A percentile compares a stretch with the other conserved stretches of the same genome.
Conservation (phyloP, 352 stramenopile species). For the Globisporangium mamillatum region DNA sequence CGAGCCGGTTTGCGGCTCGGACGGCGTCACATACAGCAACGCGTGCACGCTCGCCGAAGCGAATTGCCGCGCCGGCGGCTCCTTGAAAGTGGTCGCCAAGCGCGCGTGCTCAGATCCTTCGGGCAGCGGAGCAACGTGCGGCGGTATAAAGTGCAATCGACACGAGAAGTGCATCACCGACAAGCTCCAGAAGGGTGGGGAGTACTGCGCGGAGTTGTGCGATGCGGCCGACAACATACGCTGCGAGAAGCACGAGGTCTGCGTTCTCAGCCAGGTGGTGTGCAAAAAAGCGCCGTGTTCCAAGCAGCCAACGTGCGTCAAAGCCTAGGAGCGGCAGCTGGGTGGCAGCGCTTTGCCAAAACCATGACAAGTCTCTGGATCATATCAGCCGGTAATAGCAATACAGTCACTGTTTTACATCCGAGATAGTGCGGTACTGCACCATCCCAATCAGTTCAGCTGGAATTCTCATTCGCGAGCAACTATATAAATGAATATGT, state of each 20-base stretch:
- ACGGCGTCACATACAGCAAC: conserved; percentile 30
- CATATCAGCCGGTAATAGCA: background rate
- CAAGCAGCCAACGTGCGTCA: conserved; percentile 1
- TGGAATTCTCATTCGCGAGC: background rate
- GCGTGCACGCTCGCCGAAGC: conserved; percentile 24
- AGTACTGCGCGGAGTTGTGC: conserved; percentile 3
- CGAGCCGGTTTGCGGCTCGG: conserved; percentile 32
- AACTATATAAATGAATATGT: conserved; percentile 6
- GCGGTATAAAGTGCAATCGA: background rate
- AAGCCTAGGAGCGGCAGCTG: background rate
- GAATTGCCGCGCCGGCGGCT: conserved; percentile 14
- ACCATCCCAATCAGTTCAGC: background rate
- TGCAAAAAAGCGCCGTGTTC: background rate
- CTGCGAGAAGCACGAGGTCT: conserved; percentile 5
- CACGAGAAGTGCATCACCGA: background rate
- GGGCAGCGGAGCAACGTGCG: background rate
- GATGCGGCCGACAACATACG: background rate
- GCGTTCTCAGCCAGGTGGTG: background rate
- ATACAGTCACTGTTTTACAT: background rate
- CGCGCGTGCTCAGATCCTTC: background rate
- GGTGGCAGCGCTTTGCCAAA: too few relatives aligned
- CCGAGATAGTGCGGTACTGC: background rate
- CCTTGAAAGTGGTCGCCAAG: conserved; percentile 11
- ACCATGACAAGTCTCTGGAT: background rate
- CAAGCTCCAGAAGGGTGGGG: background rate